These are phyloP conservation scores for Dalechampia spathulata DNA, from an alignment of 441 rosid species.

Conservation along the genomic window DNA sequence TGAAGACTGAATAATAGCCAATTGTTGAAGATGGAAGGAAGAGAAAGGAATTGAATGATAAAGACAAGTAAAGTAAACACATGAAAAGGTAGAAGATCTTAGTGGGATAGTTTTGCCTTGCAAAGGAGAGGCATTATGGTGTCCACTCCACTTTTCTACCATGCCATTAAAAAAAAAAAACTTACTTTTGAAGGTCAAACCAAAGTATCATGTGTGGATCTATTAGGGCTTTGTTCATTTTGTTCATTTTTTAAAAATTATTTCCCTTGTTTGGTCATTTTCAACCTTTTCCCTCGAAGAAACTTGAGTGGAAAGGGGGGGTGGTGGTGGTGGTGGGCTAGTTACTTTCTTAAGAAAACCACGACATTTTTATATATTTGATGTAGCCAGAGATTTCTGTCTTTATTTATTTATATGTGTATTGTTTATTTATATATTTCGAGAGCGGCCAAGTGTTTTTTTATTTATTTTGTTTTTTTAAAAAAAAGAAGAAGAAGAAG, in stretches of 20 bases:
- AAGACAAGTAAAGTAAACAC: conserved; percentile 13
- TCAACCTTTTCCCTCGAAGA: conserved; percentile 9
- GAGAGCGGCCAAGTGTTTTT: no score
- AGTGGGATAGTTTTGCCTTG: conserved; percentile 62
- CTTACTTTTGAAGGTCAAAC: conserved; percentile 33
- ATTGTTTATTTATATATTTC: no score
- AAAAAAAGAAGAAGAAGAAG: no score
- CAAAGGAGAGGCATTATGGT: conserved; percentile 44
- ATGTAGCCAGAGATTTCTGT: conserved; percentile 14
- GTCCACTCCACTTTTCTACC: conserved; percentile 38
- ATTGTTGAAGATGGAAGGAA: conserved; percentile 3
- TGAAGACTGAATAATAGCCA: conserved; percentile 11
- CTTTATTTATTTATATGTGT: no score
- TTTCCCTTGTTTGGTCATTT: not conserved
- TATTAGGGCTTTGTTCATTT: not conserved
- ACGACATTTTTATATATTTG: not conserved
- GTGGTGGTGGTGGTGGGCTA: not conserved
- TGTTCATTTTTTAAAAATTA: not conserved
- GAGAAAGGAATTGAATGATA: conserved; percentile 14
- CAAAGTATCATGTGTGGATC: conserved; percentile 26
- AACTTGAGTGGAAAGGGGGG: conserved; percentile 13
- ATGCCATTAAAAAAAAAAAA: conserved; percentile 19
- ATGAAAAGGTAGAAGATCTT: conserved; percentile 34
- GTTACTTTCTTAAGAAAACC: conserved; percentile 14
- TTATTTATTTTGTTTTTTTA: no score